phyloP scores from a whole-genome alignment of 2,329 filamentous ascomycete species.

The Cadophora malorum region DNA sequence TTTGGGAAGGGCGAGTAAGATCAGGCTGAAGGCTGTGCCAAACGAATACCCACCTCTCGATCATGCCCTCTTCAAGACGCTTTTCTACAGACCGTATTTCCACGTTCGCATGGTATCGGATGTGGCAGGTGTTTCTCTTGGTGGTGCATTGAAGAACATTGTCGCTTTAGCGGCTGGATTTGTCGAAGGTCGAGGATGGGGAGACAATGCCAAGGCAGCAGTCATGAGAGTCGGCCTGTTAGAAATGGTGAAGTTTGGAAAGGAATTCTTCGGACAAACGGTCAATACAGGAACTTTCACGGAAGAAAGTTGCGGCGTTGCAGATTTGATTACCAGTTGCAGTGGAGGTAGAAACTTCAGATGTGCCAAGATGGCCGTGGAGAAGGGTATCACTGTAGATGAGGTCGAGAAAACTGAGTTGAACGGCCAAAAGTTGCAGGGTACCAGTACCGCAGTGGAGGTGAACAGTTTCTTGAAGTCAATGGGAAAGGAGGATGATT shows the following conservation, averaged over 20 bases:
- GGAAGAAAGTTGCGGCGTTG: constrained; percentile 94
- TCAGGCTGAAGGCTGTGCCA: constrained; percentile 77
- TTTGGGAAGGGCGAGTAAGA: constrained; percentile 69
- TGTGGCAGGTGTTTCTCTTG: constrained; percentile 94
- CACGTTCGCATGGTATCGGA: constrained; percentile 93
- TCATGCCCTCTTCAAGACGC: constrained; percentile 79
- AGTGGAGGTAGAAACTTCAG: constrained; percentile 92
- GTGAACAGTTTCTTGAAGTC: constrained; percentile 88
- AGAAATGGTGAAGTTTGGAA: constrained; percentile 96
- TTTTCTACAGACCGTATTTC: constrained; percentile 98
- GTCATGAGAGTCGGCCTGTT: constrained; percentile 95
- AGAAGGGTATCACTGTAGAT: constrained; percentile 78
- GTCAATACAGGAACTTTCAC: constrained; percentile 88
- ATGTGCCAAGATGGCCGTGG: constrained; percentile 86
- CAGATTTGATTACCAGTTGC: constrained; percentile 94
- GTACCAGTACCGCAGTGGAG: constrained; percentile 88
- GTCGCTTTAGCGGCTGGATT: constrained; percentile 94
- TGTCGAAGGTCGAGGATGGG: constrained; percentile 94
- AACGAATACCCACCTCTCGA: constrained; percentile 85
- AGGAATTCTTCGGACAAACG: constrained; percentile 87
- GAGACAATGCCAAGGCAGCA: constrained; percentile 98
- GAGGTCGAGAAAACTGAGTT: constrained; percentile 90
- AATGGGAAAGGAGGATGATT: constrained; percentile 78
- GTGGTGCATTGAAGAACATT: constrained; percentile 95
- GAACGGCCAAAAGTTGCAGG: constrained; percentile 97